Base-by-base conservation (phyloP, 768 basidiomycete genomes). In the Amylocystis lapponica region DNA sequence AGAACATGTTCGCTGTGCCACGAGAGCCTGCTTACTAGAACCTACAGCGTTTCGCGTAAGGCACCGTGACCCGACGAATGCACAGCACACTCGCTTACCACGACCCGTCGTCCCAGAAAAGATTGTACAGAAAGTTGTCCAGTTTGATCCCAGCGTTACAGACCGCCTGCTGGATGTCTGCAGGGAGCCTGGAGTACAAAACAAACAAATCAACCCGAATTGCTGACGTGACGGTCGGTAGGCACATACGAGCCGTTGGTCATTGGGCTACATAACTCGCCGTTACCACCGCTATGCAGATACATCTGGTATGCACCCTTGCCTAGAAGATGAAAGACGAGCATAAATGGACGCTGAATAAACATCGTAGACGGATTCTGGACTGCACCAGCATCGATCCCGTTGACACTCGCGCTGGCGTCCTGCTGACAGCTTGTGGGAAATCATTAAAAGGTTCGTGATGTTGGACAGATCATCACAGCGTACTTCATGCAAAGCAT, bases 121-220 rank as follows among this genome's bases (percentile, higher is more conserved):
- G 12, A 27, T 5, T 39, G 26, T 39, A 39, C 5, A 39, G 38
- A 26, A 39, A 39, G 42, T 53, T 31, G 25, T 53, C 51, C 12
- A 53, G 33, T 16, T 34, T 41, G 26, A 53, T 49, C n/a, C 38
- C 23, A n/a, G 20, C 4, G 20, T 53, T 53, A n/a, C 51, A 53
- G 0, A 45, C 45, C 1, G 45, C 51, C 4, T 12, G 14, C 25
- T 53, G 51, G 2, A 53, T 44, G 7, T 46, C 42, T 8, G 14
- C 14, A 2, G 51, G 48, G 2, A 53, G 39, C 4, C 51, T 53
- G 38, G 10, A 17, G 4, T 6, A n/a, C 13, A 13, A 2, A 5
- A 16, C 17, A 22, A n/a, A 19, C 3, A 10, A 20, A 8, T 19
- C 13, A 5, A 23, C 5, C 3, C 10, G 29, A 30, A n/a, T 14